Evolutionary conservation across 768 basidiomycete genomes (phyloP), one percentile per base, ranked within the genome.

Genomic region (Clavaria fumosa): DNA sequence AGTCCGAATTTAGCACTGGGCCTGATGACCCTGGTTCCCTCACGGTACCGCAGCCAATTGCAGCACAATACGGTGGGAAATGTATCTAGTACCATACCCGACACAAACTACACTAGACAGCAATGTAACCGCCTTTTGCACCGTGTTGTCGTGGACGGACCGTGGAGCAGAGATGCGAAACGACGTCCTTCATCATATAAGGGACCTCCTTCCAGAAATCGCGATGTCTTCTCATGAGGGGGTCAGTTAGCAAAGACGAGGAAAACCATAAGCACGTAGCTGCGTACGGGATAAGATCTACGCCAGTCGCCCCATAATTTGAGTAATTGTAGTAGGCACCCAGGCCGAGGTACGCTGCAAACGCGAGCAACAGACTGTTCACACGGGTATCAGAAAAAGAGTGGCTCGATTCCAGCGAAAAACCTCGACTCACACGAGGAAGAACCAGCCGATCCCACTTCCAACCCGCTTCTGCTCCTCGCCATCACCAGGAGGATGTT

Each of bases 181-280:
- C 52, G 17, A 89, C 78, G 47, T 88, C 85, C 30, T 67, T 66
- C 31, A 85, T 53, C 73, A 89, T 80, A 46, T 83, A 85, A 3
- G 85, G 85, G 2, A 88, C 81, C 56, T 89, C 85, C 53, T 74
- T 63, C 84, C 84, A 88, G 56, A 89, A 89, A 51, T 86, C 82
- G 34, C 84, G 80, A 56, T 89, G 84, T 42, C 83, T 88, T 45
- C 10, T 20, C 43, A 34, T 28, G 30, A 28, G 37, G 38, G 34
- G 47, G 38, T 9, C 30, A 38, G 37, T 42, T 7, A 34, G 22
- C n/a, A 36, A 23, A 15, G 22, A 21, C 17, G 15, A 4, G 9
- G 18, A n/a, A 7, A 4, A 30, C 10, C 14, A 34, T 39, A 21
- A n/a, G 35, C 27, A 24, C 23, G 15, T 19, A 7, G 26, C 20